A percentile compares a stretch with the other conserved stretches of the same genome.
Evolutionary conservation across 2,329 filamentous ascomycete species (phyloP).

Genomic region (Onygenales sp.): DNA sequence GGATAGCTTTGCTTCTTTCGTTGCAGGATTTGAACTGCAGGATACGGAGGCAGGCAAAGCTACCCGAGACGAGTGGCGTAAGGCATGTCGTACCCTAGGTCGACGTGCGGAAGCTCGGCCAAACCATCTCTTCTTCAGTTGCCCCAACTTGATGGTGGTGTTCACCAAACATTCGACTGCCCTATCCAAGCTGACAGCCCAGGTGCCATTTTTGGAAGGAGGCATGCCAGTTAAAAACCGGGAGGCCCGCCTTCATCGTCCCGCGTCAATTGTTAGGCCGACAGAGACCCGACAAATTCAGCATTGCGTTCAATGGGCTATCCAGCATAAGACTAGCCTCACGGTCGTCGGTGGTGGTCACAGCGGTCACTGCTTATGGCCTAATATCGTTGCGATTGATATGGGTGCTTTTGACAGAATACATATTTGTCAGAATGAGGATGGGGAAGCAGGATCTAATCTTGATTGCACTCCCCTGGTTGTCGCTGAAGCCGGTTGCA

Average conservation of each 20-base stretch:
- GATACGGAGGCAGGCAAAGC: slow-evolving; percentile 21
- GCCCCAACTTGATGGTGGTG: slow-evolving; percentile 41
- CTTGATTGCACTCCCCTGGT: slow-evolving; percentile 27
- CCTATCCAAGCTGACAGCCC: slow-evolving; percentile 34
- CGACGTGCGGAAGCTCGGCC: slow-evolving; percentile 27
- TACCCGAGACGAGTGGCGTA: slow-evolving; percentile 38
- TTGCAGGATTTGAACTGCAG: slow-evolving; percentile 38
- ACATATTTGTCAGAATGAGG: slow-evolving; percentile 27
- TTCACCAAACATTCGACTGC: slow-evolving; percentile 41
- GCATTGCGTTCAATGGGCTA: slow-evolving; percentile 48
- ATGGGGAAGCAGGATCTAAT: slow-evolving; percentile 12
- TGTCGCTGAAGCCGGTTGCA: slow-evolving; percentile 49
- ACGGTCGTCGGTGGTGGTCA: slow-evolving; percentile 51
- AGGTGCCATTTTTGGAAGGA: slow-evolving; percentile 27
- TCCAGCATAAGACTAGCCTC: slow-evolving; percentile 36
- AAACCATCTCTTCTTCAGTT: slow-evolving; percentile 38
- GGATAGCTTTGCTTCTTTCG: slow-evolving; percentile 44
- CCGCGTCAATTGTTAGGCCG: slow-evolving; percentile 40
- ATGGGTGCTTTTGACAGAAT: slow-evolving; percentile 49
- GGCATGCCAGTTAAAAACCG: slow-evolving; percentile 40
- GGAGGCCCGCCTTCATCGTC: slow-evolving; percentile 38
- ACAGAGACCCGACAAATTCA: slow-evolving; percentile 42
- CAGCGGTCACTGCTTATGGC: slow-evolving; percentile 48
- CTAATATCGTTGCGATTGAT: slow-evolving; percentile 47
- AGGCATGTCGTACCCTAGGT: slow-evolving; percentile 42